These are phyloP conservation scores for Corylus avellana DNA, from an alignment of 306 rosid genomes.

Conservation along the genomic window DNA sequence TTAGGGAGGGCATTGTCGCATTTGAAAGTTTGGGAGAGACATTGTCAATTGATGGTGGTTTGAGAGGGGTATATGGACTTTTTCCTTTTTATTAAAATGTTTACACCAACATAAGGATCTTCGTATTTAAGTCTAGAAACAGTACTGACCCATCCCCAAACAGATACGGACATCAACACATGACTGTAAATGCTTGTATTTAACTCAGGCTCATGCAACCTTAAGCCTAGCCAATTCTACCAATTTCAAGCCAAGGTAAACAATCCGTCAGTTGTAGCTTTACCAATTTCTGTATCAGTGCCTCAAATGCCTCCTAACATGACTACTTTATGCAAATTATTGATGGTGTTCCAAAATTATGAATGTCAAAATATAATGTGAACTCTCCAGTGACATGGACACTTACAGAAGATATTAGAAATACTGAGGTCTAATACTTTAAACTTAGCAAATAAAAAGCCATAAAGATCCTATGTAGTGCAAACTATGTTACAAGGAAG, in stretches of 20 bases:
- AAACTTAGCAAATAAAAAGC: not conserved
- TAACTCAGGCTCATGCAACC: not conserved
- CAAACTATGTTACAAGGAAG: slow-evolving; percentile 11
- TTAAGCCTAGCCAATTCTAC: not conserved
- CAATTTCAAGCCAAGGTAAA: not conserved
- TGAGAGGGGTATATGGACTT: too few relatives aligned
- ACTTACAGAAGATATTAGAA: not conserved
- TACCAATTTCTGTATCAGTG: not conserved
- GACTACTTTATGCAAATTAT: not conserved
- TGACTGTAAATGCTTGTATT: slow-evolving; percentile 2
- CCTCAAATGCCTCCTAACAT: not conserved
- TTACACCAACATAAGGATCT: not conserved
- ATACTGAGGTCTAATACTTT: not conserved
- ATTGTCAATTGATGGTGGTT: too few relatives aligned
- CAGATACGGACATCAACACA: not conserved
- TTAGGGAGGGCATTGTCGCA: too few relatives aligned
- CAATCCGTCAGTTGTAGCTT: not conserved
- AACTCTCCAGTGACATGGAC: not conserved
- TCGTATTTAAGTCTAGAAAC: not conserved
- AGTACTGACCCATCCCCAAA: not conserved
- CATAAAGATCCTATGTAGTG: not conserved
- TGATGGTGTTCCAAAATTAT: not conserved
- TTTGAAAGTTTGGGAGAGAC: too few relatives aligned
- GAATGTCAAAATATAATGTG: not conserved
- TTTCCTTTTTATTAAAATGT: not conserved